These are phyloP conservation scores for Pythium scleroteichum DNA, from an alignment of 352 stramenopile species.

Conservation along the genomic window DNA sequence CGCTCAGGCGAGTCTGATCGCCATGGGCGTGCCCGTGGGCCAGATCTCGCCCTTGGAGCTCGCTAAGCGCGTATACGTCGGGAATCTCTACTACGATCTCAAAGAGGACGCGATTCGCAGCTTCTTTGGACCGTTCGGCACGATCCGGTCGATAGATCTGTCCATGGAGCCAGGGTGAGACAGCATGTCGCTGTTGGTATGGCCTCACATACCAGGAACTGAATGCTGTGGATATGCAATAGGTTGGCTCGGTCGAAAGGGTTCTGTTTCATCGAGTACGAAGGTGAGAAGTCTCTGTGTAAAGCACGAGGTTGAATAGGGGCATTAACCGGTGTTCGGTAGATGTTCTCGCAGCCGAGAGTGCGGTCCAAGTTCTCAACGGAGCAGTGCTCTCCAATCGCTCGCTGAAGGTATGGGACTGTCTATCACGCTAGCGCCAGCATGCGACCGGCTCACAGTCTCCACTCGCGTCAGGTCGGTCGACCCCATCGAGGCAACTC, in stretches of 20 bases:
- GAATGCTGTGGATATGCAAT: too few species aligned
- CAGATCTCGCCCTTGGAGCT: slow-evolving; percentile 63
- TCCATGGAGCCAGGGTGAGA: slow-evolving; percentile 72
- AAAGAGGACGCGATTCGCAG: slow-evolving; percentile 77
- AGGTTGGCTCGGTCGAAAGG: slow-evolving; percentile 72
- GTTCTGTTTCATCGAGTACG: slow-evolving; percentile 83
- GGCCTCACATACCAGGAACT: too few species aligned
- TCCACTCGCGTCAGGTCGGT: slow-evolving; percentile 43
- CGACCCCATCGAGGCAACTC: slow-evolving; percentile 71
- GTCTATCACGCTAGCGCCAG: neutral
- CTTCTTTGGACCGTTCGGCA: slow-evolving; percentile 64
- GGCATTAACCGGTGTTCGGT: neutral
- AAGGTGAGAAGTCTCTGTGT: slow-evolving; percentile 32
- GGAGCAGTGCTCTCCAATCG: slow-evolving; percentile 60
- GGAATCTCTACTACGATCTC: slow-evolving; percentile 82
- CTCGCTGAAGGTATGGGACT: slow-evolving; percentile 46
- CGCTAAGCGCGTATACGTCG: slow-evolving; percentile 72
- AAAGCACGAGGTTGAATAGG: neutral
- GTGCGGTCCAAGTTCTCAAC: slow-evolving; percentile 77
- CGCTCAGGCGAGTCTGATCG: slow-evolving; percentile 69
- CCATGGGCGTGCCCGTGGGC: slow-evolving; percentile 48
- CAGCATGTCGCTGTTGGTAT: neutral
- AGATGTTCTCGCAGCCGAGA: slow-evolving; percentile 80
- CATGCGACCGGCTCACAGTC: neutral
- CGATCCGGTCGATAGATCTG: slow-evolving; percentile 73